Percentiles rank a stretch among this genome's conserved stretches.
These are phyloP conservation scores for Plasmodium malariae DNA, from an alignment of 169 alveolate genomes.

Conservation along the genomic window DNA sequence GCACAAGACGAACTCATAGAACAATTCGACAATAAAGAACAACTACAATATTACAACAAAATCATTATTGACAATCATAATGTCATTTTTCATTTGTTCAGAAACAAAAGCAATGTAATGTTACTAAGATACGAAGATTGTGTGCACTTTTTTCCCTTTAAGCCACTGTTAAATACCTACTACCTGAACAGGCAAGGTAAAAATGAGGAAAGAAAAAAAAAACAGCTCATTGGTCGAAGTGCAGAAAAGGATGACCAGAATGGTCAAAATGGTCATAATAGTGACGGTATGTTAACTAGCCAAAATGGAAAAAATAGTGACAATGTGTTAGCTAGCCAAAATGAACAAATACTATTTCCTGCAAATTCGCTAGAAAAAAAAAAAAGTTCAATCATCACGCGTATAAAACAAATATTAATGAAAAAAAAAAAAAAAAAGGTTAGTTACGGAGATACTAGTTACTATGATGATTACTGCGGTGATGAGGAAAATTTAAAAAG, in stretches of 20 bases:
- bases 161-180: conserved; percentile 31
- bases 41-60: conserved; percentile 38
- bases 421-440: conserved; percentile 12
- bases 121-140: conserved; percentile 36
- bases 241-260: neutral
- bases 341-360: neutral
- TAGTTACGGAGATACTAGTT: neutral
- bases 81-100: conserved; percentile 50
- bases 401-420: neutral
- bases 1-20: neutral
- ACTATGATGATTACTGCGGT: neutral
- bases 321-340: too few species aligned
- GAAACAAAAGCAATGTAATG: conserved; percentile 31
- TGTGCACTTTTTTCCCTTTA: conserved; percentile 46
- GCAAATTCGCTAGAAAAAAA: conserved; percentile 4
- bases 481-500: conserved; percentile 1
- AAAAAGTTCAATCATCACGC: neutral
- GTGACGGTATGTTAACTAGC: too few species aligned
- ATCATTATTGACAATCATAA: conserved; percentile 69
- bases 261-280: neutral
- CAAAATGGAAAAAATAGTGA: too few species aligned
- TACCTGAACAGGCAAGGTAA: conserved; percentile 7
- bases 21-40: neutral
- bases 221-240: neutral
- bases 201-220: neutral